These are phyloP conservation scores for Xylaria sp. DNA, from an alignment of 2,329 filamentous ascomycete species.

Conservation along the genomic window DNA sequence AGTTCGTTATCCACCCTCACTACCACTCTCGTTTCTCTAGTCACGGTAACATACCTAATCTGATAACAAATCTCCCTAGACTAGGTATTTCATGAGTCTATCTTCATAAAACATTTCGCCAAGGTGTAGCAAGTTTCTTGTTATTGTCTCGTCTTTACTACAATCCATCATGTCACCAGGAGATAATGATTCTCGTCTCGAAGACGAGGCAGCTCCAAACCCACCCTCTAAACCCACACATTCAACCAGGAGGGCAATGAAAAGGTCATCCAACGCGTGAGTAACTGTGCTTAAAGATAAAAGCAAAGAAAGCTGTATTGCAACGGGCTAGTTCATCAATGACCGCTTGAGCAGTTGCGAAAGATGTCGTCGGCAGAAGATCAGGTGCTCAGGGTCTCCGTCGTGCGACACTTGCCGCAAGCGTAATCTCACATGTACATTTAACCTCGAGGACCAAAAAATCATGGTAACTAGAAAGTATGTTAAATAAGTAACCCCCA, in stretches of 20 bases:
- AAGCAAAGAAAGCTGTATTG: neutral
- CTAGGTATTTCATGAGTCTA: neutral
- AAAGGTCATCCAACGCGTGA: slow-evolving; percentile 20
- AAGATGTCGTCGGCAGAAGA: slow-evolving; percentile 17
- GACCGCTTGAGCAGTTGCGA: slow-evolving; percentile 4
- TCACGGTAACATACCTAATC: neutral
- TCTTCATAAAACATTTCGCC: neutral
- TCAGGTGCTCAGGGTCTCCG: slow-evolving; percentile 10
- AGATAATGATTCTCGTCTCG: slow-evolving; percentile 1
- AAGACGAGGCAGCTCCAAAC: slow-evolving; percentile 6
- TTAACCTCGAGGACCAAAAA: slow-evolving; percentile 15
- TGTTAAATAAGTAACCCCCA: neutral
- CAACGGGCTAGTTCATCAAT: slow-evolving; percentile 4
- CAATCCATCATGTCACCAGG: neutral
- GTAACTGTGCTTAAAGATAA: neutral
- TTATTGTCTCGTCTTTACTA: neutral
- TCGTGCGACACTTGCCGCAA: slow-evolving; percentile 16
- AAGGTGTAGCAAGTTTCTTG: neutral
- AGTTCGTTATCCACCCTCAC: too few relatives aligned
- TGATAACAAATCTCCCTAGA: neutral
- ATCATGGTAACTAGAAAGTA: slow-evolving; percentile 19
- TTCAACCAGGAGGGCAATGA: slow-evolving; percentile 2
- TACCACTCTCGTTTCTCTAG: neutral
- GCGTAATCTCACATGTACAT: slow-evolving; percentile 13
- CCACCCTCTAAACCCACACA: neutral